Conservation (phyloP, 805 yeast genomes). For the Torulaspora gathmanii region DNA sequence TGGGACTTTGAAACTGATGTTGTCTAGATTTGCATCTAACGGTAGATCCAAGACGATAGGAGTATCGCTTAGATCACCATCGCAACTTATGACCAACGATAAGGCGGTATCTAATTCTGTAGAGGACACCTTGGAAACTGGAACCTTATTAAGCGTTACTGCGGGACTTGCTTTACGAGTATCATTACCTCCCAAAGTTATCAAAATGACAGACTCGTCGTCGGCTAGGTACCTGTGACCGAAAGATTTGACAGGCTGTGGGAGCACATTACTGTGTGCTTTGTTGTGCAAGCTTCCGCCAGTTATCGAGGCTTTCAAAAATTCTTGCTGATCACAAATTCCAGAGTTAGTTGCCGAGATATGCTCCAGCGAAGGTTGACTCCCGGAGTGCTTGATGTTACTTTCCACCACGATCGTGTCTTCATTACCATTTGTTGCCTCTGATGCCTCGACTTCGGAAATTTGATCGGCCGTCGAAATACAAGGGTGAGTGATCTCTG, state of each 20-base stretch:
- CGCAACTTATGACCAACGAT: slow-evolving; percentile 55
- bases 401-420: background rate
- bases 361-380: slow-evolving; percentile 13
- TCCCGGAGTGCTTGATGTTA: slow-evolving; percentile 2
- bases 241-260: slow-evolving; percentile 68
- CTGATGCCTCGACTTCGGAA: background rate
- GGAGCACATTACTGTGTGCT: slow-evolving; percentile 2
- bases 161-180: slow-evolving; percentile 54
- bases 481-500: slow-evolving; percentile 24
- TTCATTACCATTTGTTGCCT: background rate
- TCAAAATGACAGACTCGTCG: slow-evolving; percentile 65
- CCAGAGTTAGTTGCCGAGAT: slow-evolving; percentile 8
- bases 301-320: slow-evolving; percentile 8
- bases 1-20: slow-evolving; percentile 64
- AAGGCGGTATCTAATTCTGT: slow-evolving; percentile 87
- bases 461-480: slow-evolving; percentile 9
- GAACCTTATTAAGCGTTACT: slow-evolving; percentile 66
- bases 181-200: slow-evolving; percentile 86
- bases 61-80: slow-evolving; percentile 43
- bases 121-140: slow-evolving; percentile 67
- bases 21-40: slow-evolving; percentile 66
- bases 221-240: slow-evolving; percentile 71
- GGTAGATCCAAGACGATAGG: slow-evolving; percentile 74
- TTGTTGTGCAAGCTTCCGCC: slow-evolving; percentile 7
- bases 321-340: slow-evolving; percentile 10